Percentiles rank a stretch among this genome's conserved stretches.
Conservation (phyloP, 2,329 filamentous ascomycete genomes). For the Penicillium hordei region DNA sequence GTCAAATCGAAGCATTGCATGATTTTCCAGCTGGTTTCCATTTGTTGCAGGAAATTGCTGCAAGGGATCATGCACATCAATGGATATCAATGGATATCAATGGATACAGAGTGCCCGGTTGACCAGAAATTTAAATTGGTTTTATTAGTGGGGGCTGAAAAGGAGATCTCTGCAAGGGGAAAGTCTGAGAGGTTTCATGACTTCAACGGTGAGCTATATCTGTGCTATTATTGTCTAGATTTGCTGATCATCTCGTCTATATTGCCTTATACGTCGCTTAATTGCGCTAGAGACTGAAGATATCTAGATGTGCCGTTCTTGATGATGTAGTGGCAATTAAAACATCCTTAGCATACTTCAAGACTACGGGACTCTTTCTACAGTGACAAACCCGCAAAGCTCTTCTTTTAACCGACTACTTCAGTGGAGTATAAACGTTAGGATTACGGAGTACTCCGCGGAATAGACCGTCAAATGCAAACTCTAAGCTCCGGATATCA, state of each 20-base stretch:
- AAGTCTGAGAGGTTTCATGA: background rate
- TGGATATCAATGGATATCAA: background rate
- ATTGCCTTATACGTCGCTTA: background rate
- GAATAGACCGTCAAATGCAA: background rate
- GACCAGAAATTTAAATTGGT: background rate
- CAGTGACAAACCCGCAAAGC: too few species aligned
- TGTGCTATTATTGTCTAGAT: background rate
- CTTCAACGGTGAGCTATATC: background rate
- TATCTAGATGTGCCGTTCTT: background rate
- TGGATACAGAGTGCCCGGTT: background rate
- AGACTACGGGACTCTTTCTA: too few species aligned
- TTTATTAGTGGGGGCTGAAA: background rate
- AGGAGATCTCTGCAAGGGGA: background rate
- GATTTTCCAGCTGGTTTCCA: background rate
- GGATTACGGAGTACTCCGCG: background rate
- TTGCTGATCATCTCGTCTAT: background rate
- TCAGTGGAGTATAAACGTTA: background rate
- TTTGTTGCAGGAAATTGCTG: background rate
- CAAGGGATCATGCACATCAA: background rate
- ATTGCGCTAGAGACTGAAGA: background rate
- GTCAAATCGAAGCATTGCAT: background rate
- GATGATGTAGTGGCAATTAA: background rate
- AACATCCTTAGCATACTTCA: background rate
- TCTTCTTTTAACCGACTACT: background rate
- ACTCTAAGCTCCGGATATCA: background rate